Percentiles rank a stretch among this genome's conserved stretches.
These are phyloP conservation scores for Aspergillus unguis DNA, from an alignment of 2,329 filamentous ascomycete species.

Conservation along the genomic window DNA sequence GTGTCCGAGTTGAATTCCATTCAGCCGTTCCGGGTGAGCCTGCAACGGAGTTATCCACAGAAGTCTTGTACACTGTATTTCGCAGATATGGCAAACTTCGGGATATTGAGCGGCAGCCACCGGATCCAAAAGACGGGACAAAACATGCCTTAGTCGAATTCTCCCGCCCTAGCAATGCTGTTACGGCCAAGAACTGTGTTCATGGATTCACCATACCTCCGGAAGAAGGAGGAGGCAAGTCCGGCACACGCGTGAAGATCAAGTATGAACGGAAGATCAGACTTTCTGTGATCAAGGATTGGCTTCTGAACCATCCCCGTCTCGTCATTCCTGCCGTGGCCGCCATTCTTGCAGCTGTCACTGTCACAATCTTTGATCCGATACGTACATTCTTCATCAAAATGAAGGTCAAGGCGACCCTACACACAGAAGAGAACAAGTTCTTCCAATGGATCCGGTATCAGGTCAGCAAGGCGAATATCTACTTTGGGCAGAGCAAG, in stretches of 20 bases:
- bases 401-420: conserved; percentile 73
- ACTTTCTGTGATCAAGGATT: conserved; percentile 76
- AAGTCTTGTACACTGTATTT: conserved; percentile 82
- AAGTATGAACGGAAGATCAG: conserved; percentile 80
- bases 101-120: conserved; percentile 77
- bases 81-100: conserved; percentile 85
- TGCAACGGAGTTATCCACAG: conserved; percentile 76
- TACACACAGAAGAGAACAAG: conserved; percentile 69
- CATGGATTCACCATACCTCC: conserved; percentile 76
- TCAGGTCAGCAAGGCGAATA: conserved; percentile 51
- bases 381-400: conserved; percentile 92
- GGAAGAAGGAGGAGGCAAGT: conserved; percentile 67
- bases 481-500: conserved; percentile 45
- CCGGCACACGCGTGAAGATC: conserved; percentile 72
- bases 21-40: conserved; percentile 67
- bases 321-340: conserved; percentile 82
- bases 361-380: conserved; percentile 88
- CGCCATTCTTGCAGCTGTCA: conserved; percentile 75
- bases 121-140: conserved; percentile 80
- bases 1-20: conserved; percentile 81
- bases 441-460: conserved; percentile 78
- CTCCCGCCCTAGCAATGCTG: conserved; percentile 66
- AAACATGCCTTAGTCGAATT: conserved; percentile 80
- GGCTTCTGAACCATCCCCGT: conserved; percentile 79
- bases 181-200: conserved; percentile 88